Evolutionary conservation across 768 basidiomycete species (phyloP).

Genomic region (Leccinum arenicola): DNA sequence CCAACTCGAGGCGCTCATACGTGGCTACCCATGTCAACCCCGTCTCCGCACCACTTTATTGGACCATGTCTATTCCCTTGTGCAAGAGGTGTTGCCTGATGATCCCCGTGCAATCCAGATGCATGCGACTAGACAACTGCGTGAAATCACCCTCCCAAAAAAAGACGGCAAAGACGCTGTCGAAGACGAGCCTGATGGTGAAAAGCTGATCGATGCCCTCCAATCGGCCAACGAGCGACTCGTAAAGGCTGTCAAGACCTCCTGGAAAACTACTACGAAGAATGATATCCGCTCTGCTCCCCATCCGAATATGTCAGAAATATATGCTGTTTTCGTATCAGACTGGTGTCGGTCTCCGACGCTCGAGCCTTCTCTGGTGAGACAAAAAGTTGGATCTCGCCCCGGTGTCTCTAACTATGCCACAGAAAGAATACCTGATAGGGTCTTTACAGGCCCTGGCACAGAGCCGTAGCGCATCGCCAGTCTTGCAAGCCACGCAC

Average conservation of each 20-base stretch:
- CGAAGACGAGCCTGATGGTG: constrained; percentile 17
- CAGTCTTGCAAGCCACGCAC: constrained; percentile 37
- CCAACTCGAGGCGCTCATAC: constrained; percentile 41
- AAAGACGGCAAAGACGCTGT: constrained; percentile 9
- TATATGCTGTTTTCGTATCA: constrained; percentile 45
- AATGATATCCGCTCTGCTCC: constrained; percentile 12
- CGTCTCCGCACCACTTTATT: constrained; percentile 40
- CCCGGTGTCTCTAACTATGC: neutral
- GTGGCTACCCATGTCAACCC: constrained; percentile 40
- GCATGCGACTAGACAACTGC: constrained; percentile 36
- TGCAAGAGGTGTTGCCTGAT: constrained; percentile 36
- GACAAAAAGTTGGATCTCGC: neutral
- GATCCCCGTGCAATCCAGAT: constrained; percentile 39
- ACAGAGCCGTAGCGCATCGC: constrained; percentile 14
- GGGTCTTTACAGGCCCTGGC: constrained; percentile 40
- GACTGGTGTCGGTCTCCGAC: constrained; percentile 43
- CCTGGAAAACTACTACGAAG: constrained; percentile 12
- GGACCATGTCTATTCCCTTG: constrained; percentile 41
- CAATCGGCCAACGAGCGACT: constrained; percentile 32
- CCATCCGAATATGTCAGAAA: constrained; percentile 31
- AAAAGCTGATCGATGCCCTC: constrained; percentile 28
- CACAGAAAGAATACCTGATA: constrained; percentile 56
- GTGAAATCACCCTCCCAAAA: constrained; percentile 28
- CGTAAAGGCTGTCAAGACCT: constrained; percentile 27
- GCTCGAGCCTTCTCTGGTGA: constrained; percentile 32